Evolutionary conservation across 257 asterid species (phyloP).

Genomic region (Ilex asprella): DNA sequence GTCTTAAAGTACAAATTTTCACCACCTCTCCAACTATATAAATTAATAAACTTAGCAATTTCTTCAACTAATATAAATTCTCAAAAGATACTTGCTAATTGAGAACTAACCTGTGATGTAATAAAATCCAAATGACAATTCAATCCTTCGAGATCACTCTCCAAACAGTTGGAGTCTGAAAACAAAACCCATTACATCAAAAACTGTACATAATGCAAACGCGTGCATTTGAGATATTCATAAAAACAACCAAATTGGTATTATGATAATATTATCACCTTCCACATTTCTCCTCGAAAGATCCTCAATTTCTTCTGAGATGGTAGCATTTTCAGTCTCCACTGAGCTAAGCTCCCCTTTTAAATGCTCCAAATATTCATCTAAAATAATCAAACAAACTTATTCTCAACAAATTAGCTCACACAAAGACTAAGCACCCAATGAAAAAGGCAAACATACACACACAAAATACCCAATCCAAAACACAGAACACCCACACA

Average conservation of each 20-base stretch:
- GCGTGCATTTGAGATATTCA: not conserved
- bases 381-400: conserved; percentile 24
- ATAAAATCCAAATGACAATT: conserved; percentile 43
- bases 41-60: too few relatives aligned
- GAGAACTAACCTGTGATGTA: conserved; percentile 51
- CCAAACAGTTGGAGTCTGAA: conserved; percentile 54
- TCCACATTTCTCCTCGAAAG: conserved; percentile 36
- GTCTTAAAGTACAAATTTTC: too few relatives aligned
- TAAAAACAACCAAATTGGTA: not conserved
- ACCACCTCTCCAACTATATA: too few relatives aligned
- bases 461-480: too few relatives aligned
- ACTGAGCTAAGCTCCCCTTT: conserved; percentile 45
- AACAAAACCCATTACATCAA: not conserved
- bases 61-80: too few relatives aligned
- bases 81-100: not conserved
- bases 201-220: not conserved
- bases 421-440: too few relatives aligned
- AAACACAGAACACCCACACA: too few relatives aligned
- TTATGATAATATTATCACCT: conserved; percentile 32
- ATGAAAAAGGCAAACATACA: too few relatives aligned
- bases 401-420: too few relatives aligned
- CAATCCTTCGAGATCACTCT: conserved; percentile 53
- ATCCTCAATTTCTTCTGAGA: conserved; percentile 46
- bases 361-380: conserved; percentile 41
- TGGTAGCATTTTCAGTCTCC: conserved; percentile 45